Evolutionary conservation across 306 rosid species (phyloP).

Genomic region (Trichosanthes cucumerina): DNA sequence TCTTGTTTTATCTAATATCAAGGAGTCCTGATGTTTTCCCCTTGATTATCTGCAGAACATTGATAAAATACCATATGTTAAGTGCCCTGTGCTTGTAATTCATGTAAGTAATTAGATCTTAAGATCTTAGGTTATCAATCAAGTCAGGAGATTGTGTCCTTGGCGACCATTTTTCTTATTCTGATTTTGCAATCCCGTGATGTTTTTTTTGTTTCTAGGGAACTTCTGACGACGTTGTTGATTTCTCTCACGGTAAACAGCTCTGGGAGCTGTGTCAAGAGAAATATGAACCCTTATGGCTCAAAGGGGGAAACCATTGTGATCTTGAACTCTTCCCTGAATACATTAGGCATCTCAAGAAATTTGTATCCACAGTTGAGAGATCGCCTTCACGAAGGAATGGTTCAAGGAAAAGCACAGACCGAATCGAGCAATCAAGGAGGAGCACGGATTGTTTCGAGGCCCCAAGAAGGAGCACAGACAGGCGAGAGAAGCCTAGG

Average conservation of each 20-base stretch:
- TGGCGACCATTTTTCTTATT: not conserved
- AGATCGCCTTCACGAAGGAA: conserved; percentile 38
- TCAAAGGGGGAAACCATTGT: conserved; percentile 89
- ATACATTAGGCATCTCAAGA: conserved; percentile 54
- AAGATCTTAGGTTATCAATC: not conserved
- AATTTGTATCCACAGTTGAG: conserved; percentile 50
- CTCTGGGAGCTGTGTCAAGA: conserved; percentile 80
- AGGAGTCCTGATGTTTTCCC: not conserved
- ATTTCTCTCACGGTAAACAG: conserved; percentile 83
- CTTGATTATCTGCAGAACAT: conserved; percentile 56
- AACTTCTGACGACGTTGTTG: conserved; percentile 76
- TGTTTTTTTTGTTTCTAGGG: conserved; percentile 41
- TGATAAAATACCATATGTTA: conserved; percentile 75
- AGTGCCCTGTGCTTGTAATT: conserved; percentile 75
- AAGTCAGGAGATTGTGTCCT: not conserved
- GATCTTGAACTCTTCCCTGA: conserved; percentile 76
- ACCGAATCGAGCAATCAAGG: conserved; percentile 44
- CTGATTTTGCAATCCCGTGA: not conserved
- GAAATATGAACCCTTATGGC: conserved; percentile 86
- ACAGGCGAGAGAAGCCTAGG: conserved; percentile 66
- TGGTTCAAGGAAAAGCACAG: conserved; percentile 53
- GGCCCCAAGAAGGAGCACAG: conserved; percentile 68
- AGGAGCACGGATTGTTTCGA: conserved; percentile 48
- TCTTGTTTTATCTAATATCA: not conserved
- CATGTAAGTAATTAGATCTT: conserved; percentile 47